These are phyloP conservation scores for Marasmius sp. DNA, from an alignment of 1,284 basidiomycete genomes.

Conservation along the genomic window DNA sequence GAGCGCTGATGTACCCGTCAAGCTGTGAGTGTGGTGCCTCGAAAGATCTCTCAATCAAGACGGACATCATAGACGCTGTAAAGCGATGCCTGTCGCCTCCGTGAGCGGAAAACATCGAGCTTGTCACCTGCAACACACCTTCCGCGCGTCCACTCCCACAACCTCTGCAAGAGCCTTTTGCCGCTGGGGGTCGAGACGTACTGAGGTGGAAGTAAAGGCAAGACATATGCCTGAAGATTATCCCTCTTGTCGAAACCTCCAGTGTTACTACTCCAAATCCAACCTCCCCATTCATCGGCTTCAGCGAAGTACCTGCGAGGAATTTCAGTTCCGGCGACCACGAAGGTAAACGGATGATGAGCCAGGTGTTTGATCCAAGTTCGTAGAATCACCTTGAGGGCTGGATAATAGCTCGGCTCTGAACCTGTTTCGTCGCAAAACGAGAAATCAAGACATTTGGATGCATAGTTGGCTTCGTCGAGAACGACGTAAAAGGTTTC, in stretches of 20 bases:
- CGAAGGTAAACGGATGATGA: neutral
- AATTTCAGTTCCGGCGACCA: neutral
- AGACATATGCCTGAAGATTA: neutral
- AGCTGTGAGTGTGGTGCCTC: neutral
- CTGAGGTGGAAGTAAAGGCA: neutral
- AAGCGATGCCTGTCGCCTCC: neutral
- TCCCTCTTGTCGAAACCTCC: slow-evolving; percentile 9
- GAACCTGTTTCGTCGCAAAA: neutral
- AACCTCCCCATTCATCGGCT: neutral
- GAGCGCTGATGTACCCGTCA: neutral
- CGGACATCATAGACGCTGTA: neutral
- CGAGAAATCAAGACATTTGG: neutral
- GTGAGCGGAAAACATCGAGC: too few relatives aligned
- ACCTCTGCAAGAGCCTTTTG: neutral
- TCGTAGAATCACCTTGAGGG: neutral
- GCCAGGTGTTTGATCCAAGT: neutral
- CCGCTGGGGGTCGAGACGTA: neutral
- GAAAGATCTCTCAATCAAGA: neutral
- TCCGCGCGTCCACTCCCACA: slow-evolving; percentile 11
- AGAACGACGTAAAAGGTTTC: neutral
- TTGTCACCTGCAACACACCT: too few relatives aligned
- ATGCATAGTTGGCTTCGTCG: neutral
- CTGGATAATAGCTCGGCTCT: neutral
- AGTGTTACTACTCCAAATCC: slow-evolving; percentile 7
- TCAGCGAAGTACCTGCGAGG: neutral